A percentile compares a stretch with the other conserved stretches of the same genome.
These are phyloP conservation scores for Xylaria multiplex DNA, from an alignment of 2,329 filamentous ascomycete species.

Conservation along the genomic window DNA sequence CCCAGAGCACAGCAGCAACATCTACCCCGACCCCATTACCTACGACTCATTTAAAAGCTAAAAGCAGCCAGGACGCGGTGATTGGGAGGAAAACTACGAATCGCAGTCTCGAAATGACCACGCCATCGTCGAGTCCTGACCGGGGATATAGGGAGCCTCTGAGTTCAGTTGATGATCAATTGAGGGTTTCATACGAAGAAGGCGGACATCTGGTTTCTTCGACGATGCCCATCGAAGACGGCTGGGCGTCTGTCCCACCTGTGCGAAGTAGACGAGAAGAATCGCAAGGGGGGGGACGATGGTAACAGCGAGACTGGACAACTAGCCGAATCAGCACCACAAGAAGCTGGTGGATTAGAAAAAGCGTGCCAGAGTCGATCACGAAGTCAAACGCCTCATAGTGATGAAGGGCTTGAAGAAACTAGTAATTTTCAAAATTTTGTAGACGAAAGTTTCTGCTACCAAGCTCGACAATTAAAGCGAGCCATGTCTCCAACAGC, in stretches of 20 bases:
- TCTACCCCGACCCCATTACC: slow-evolving; percentile 41
- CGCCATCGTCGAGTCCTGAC: slow-evolving; percentile 43
- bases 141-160: slow-evolving; percentile 25
- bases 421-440: slow-evolving; percentile 40
- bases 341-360: slow-evolving; percentile 3
- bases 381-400: slow-evolving; percentile 13
- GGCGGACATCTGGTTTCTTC: neutral
- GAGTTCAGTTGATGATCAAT: neutral
- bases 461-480: slow-evolving; percentile 42
- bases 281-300: neutral
- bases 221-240: neutral
- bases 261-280: slow-evolving; percentile 1
- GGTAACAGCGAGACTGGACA: neutral
- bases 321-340: neutral
- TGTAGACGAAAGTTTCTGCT: slow-evolving; percentile 47
- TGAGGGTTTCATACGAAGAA: neutral
- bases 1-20: slow-evolving; percentile 34
- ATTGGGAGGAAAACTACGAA: slow-evolving; percentile 23
- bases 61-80: slow-evolving; percentile 22
- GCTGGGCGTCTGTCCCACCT: neutral
- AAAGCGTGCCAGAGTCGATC: slow-evolving; percentile 6
- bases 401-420: slow-evolving; percentile 24
- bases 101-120: slow-evolving; percentile 44
- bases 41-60: slow-evolving; percentile 8
- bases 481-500: slow-evolving; percentile 23